These are phyloP conservation scores for Fusarium beomiforme DNA, from an alignment of 2,329 filamentous ascomycete genomes.

Conservation along the genomic window DNA sequence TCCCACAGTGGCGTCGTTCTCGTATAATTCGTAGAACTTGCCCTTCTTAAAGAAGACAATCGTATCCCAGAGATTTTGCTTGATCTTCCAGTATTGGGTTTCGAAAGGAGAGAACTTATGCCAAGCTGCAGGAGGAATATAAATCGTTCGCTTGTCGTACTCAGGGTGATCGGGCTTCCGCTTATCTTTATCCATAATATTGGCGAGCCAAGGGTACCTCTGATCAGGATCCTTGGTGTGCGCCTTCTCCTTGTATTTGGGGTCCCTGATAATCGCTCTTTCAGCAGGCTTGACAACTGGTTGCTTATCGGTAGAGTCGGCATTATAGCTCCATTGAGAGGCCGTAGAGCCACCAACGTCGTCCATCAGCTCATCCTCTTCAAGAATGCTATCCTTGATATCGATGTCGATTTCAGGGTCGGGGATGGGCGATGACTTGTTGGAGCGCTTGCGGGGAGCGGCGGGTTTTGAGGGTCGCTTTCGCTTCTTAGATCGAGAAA, in stretches of 20 bases:
- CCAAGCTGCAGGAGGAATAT: conserved; percentile 84
- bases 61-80: conserved; percentile 96
- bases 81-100: conserved; percentile 99
- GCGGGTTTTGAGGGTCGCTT: conserved; percentile 71
- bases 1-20: conserved; percentile 95
- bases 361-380: conserved; percentile 65
- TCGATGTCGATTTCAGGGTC: conserved; percentile 30
- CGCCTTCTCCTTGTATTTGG: conserved; percentile 71
- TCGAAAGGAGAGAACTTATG: conserved; percentile 91
- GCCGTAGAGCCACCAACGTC: conserved; percentile 75
- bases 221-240: conserved; percentile 85
- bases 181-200: conserved; percentile 84
- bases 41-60: conserved; percentile 99
- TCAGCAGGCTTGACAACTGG: conserved; percentile 49
- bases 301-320: conserved; percentile 54
- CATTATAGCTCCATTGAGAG: conserved; percentile 79
- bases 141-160: conserved; percentile 91
- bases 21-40: conserved; percentile 98
- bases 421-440: conserved; percentile 56
- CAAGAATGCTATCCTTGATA: conserved; percentile 56
- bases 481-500: conserved; percentile 72
- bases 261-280: conserved; percentile 39
- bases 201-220: conserved; percentile 89
- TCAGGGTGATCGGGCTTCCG: conserved; percentile 83
- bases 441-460: conserved; percentile 70